Evolutionary conservation across 23 red algal species (phyloP).

Genomic region (Gracilariopsis chorda): DNA sequence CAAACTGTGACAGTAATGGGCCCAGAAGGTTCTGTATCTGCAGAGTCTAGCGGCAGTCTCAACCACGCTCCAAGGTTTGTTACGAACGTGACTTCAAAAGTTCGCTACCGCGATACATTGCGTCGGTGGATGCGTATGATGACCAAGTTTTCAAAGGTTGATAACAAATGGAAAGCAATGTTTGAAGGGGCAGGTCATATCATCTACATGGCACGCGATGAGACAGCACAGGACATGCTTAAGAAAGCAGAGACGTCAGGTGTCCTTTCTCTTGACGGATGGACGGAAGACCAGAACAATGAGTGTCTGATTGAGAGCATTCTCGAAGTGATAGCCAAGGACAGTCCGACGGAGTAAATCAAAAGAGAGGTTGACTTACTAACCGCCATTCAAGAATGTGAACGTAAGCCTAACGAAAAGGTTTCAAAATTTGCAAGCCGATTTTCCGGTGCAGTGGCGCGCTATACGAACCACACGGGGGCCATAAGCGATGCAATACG

Average conservation of each 20-base stretch:
- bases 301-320: background rate
- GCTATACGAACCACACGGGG: background rate
- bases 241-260: constrained; percentile 8
- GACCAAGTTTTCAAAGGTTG: background rate
- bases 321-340: constrained; percentile 10
- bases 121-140: constrained; percentile 39
- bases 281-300: background rate
- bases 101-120: background rate
- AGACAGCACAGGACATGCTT: constrained; percentile 10
- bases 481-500: background rate
- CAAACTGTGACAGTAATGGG: background rate
- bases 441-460: constrained; percentile 15
- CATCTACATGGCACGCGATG: constrained; percentile 17
- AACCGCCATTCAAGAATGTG: background rate
- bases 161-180: constrained; percentile 17
- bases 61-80: constrained; percentile 2
- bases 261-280: background rate
- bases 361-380: background rate
- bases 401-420: background rate
- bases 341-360: constrained; percentile 13
- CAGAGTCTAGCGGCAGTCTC: background rate
- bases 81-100: background rate
- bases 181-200: constrained; percentile 6
- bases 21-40: background rate
- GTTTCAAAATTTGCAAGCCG: background rate